A percentile compares a stretch with the other conserved stretches of the same genome.
phyloP scores from a whole-genome alignment of 768 basidiomycete genomes.

The Collybiopsis confluens region DNA sequence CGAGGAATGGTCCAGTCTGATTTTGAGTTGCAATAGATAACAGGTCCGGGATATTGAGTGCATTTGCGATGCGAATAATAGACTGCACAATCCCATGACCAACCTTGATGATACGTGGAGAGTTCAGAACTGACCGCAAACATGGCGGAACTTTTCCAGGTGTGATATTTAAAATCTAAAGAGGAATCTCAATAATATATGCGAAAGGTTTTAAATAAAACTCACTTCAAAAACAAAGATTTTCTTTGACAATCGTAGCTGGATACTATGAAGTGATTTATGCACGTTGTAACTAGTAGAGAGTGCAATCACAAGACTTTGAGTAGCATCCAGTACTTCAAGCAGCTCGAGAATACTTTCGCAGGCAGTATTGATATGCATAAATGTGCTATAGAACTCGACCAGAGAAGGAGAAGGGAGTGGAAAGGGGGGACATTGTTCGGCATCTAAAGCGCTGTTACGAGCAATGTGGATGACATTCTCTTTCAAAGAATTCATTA shows the following conservation, averaged over 20 bases:
- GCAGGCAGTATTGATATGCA: background rate
- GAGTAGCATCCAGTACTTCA: background rate
- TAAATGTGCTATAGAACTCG: background rate
- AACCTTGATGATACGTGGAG: background rate
- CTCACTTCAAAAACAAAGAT: background rate
- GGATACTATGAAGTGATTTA: background rate
- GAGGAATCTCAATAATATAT: background rate
- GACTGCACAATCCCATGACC: background rate
- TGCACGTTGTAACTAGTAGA: background rate
- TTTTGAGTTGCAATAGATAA: background rate
- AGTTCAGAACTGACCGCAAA: background rate
- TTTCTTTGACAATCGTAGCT: background rate
- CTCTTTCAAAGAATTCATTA: conserved; percentile 6
- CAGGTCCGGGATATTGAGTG: background rate
- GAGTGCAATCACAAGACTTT: background rate
- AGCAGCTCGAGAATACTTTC: background rate
- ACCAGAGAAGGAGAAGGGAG: background rate
- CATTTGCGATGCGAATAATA: background rate
- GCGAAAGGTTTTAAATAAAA: background rate
- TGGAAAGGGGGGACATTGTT: background rate
- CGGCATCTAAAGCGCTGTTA: conserved; percentile 7
- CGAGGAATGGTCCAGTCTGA: background rate
- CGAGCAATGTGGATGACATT: conserved; percentile 14
- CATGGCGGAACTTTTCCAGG: background rate
- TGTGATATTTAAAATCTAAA: background rate